phyloP scores from a whole-genome alignment of 805 yeast genomes.

The Yamadazyma laniorum region DNA sequence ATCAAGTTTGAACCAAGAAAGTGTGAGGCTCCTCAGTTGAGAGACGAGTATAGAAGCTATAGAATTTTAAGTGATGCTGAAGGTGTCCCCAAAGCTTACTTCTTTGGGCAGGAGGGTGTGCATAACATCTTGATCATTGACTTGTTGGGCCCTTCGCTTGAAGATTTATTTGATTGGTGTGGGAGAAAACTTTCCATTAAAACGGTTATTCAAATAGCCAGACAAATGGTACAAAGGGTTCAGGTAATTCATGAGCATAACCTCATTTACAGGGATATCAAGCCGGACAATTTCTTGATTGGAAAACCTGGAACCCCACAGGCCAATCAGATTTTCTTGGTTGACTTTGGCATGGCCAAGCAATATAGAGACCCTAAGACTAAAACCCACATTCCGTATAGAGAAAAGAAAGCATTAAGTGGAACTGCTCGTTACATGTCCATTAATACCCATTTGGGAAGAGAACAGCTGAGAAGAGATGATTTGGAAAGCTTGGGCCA shows the following conservation, averaged over 20 bases:
- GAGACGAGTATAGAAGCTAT: slow-evolving; percentile 79
- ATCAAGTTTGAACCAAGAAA: slow-evolving; percentile 79
- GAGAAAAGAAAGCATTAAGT: slow-evolving; percentile 75
- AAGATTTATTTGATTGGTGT: slow-evolving; percentile 86
- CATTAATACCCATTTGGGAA: slow-evolving; percentile 80
- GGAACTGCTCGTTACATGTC: slow-evolving; percentile 90
- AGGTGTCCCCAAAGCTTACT: slow-evolving; percentile 82
- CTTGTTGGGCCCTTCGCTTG: slow-evolving; percentile 75
- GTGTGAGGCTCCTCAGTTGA: slow-evolving; percentile 79
- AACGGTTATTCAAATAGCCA: slow-evolving; percentile 72
- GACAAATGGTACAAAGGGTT: slow-evolving; percentile 72
- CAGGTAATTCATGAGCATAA: slow-evolving; percentile 76
- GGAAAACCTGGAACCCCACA: slow-evolving; percentile 60
- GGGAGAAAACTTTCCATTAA: slow-evolving; percentile 69
- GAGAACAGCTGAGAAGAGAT: slow-evolving; percentile 81
- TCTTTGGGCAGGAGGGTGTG: slow-evolving; percentile 82
- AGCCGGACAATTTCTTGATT: slow-evolving; percentile 79
- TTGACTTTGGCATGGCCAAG: slow-evolving; percentile 87
- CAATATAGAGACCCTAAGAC: slow-evolving; percentile 80
- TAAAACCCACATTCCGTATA: slow-evolving; percentile 76
- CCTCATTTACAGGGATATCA: slow-evolving; percentile 75
- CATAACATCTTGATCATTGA: slow-evolving; percentile 77
- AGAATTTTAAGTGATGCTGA: slow-evolving; percentile 64
- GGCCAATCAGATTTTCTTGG: slow-evolving; percentile 67
- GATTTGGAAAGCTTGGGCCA: slow-evolving; percentile 81